These are phyloP conservation scores for Hordeum marinum DNA, from an alignment of 176 grass and related monocot genomes.

Conservation along the genomic window DNA sequence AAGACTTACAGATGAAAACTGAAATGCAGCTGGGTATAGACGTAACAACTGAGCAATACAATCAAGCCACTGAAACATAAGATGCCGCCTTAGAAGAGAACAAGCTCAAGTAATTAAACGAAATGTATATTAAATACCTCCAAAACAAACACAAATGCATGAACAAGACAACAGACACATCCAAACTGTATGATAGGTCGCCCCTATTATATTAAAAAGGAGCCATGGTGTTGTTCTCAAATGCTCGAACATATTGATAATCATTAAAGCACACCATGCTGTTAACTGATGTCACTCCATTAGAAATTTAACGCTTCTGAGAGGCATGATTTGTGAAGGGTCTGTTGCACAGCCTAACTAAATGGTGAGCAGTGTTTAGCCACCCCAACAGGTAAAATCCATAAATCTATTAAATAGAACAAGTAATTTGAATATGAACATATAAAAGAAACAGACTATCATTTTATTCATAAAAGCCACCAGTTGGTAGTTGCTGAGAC, in stretches of 20 bases:
- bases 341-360: not conserved
- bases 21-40: conserved; percentile 88
- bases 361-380: not conserved
- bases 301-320: not conserved
- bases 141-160: conserved; percentile 5
- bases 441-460: not conserved
- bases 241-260: not conserved
- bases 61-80: conserved; percentile 88
- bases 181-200: not conserved
- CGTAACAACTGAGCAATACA: conserved; percentile 88
- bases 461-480: conserved; percentile 19
- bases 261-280: not conserved
- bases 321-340: not conserved
- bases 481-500: conserved; percentile 7
- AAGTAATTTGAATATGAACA: conserved; percentile 1
- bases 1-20: conserved; percentile 92
- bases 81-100: conserved; percentile 14
- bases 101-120: not conserved
- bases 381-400: not conserved
- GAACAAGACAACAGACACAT: not conserved
- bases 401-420: conserved; percentile 1
- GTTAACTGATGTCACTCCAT: conserved; percentile 2
- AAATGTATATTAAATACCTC: conserved; percentile 11
- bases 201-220: not conserved
- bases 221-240: not conserved